phyloP scores from a whole-genome alignment of 306 rosid genomes.

The Ormosia emarginata region DNA sequence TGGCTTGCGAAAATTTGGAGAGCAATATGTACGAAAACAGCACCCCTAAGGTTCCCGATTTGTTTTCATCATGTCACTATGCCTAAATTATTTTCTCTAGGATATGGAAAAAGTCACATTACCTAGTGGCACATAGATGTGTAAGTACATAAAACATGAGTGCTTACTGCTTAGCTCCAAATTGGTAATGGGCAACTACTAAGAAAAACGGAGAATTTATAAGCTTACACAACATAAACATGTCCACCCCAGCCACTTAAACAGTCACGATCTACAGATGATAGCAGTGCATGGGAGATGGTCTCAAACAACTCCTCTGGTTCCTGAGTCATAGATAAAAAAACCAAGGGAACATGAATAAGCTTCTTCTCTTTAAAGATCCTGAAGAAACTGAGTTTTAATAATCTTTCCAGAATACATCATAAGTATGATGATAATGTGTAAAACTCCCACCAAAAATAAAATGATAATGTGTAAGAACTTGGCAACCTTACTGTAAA shows the following conservation, averaged over 20 bases:
- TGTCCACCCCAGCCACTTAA: constrained; percentile 99
- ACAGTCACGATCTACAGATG: constrained; percentile 99
- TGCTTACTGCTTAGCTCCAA: background rate
- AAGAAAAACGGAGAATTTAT: background rate
- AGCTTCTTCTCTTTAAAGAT: background rate
- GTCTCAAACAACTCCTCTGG: constrained; percentile 93
- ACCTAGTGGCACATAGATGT: background rate
- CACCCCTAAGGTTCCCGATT: background rate
- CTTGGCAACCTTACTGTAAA: background rate
- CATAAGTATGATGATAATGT: background rate
- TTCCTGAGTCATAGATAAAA: constrained; percentile 53
- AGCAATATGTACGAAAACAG: too few species aligned
- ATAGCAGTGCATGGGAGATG: constrained; percentile 87
- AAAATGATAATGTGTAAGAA: background rate
- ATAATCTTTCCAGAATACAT: background rate
- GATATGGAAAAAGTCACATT: background rate
- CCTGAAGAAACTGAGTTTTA: background rate
- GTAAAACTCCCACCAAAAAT: background rate
- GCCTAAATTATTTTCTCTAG: background rate
- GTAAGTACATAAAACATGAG: background rate
- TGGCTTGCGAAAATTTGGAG: background rate
- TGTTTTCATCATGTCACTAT: background rate
- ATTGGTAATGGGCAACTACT: background rate
- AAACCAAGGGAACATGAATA: constrained; percentile 2
- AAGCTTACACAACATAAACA: constrained; percentile 88